phyloP scores from a whole-genome alignment of 257 asterid species.

The Coffea canephora region DNA sequence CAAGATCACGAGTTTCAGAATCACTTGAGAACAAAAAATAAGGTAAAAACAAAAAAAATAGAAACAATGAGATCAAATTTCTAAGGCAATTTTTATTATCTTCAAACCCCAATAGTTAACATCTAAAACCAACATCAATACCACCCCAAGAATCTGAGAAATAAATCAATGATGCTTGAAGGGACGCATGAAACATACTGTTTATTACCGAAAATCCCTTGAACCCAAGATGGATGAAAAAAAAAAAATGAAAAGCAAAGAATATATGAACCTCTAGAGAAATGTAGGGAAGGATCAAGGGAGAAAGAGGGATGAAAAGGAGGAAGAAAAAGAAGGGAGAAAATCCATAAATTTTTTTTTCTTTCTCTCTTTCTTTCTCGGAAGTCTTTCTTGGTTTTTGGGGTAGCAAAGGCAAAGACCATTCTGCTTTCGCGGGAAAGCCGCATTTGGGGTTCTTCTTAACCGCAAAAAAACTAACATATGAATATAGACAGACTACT shows the following conservation, averaged over 20 bases:
- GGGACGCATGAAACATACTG: slow-evolving; percentile 13
- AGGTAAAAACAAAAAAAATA: neutral
- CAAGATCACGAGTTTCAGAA: neutral
- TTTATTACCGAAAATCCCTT: neutral
- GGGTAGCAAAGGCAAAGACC: slow-evolving; percentile 19
- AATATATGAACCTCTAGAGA: slow-evolving; percentile 16
- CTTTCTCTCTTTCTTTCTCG: slow-evolving; percentile 17
- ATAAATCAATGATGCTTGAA: neutral
- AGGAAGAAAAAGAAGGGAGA: slow-evolving; percentile 16
- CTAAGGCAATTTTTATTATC: neutral
- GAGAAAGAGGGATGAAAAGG: neutral
- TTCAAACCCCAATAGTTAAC: neutral
- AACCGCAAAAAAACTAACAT: slow-evolving; percentile 25
- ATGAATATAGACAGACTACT: neutral
- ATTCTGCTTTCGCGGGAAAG: slow-evolving; percentile 34
- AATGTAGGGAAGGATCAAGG: slow-evolving; percentile 12
- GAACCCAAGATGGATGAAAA: neutral
- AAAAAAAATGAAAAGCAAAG: neutral
- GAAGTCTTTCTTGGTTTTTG: slow-evolving; percentile 6
- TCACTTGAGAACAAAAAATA: neutral
- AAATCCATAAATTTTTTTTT: neutral
- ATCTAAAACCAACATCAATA: neutral
- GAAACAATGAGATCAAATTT: neutral
- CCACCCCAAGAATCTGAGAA: neutral
- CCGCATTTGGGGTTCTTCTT: slow-evolving; percentile 19